Conservation (phyloP, 208 protist genomes). For the Trypanosomatidae sp. region DNA sequence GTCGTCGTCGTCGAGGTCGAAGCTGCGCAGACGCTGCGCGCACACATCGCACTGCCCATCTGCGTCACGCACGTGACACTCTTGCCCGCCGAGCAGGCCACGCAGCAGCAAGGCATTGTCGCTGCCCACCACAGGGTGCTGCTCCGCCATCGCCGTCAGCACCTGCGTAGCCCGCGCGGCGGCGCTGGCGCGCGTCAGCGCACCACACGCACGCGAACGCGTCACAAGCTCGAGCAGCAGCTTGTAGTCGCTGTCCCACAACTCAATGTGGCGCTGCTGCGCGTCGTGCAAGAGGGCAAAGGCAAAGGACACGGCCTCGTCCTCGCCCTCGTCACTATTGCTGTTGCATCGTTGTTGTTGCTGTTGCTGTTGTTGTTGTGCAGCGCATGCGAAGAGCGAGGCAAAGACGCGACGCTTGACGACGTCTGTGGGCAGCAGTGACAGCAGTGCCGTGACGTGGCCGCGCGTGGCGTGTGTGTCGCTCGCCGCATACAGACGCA, state of each 20-base stretch:
- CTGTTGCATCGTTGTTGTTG: too few species aligned
- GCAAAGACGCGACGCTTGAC: constrained; percentile 52
- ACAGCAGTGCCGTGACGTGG: too few species aligned
- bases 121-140: constrained; percentile 64
- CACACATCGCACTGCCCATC: constrained; percentile 34
- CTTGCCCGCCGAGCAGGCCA: constrained; percentile 23
- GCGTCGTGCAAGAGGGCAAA: constrained; percentile 27
- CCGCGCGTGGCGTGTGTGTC: too few species aligned
- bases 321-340: too few species aligned
- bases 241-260: constrained; percentile 76
- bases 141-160: constrained; percentile 31
- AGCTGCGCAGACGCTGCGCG: constrained; percentile 19
- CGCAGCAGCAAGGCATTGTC: constrained; percentile 35
- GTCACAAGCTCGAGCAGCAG: constrained; percentile 24
- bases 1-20: constrained; percentile 40
- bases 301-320: constrained; percentile 15
- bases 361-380: too few species aligned
- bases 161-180: background rate
- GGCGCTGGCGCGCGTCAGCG: background rate
- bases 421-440: too few species aligned
- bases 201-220: background rate
- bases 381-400: constrained; percentile 45
- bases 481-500: background rate
- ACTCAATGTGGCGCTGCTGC: constrained; percentile 20
- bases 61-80: constrained; percentile 6